These are phyloP conservation scores for Omphalotus olearius DNA, from an alignment of 1,284 basidiomycete species.

Conservation along the genomic window DNA sequence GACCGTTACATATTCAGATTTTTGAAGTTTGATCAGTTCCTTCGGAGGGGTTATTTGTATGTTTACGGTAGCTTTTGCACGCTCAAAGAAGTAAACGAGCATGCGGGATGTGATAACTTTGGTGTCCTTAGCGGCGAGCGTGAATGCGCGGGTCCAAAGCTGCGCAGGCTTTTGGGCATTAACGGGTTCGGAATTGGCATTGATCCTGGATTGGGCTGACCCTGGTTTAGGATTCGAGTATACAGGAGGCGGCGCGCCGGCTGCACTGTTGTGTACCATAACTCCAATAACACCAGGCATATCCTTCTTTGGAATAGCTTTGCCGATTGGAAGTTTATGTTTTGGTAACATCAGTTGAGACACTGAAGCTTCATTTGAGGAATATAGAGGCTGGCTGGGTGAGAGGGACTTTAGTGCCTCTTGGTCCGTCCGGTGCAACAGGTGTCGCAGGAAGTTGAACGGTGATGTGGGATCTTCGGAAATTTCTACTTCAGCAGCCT, in stretches of 20 bases:
- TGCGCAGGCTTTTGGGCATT: background rate
- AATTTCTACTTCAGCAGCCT: too few relatives aligned
- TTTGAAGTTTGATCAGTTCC: too few relatives aligned
- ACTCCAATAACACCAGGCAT: slow-evolving; percentile 24
- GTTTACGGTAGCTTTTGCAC: background rate
- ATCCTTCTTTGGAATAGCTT: slow-evolving; percentile 30
- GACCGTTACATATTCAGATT: too few relatives aligned
- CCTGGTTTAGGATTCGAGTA: background rate
- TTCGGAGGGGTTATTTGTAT: too few relatives aligned
- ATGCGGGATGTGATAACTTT: slow-evolving; percentile 13
- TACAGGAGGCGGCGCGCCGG: slow-evolving; percentile 1
- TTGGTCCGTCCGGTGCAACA: too few relatives aligned
- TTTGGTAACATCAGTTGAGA: background rate
- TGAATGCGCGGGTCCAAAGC: slow-evolving; percentile 28
- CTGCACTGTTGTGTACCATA: slow-evolving; percentile 1
- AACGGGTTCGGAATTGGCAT: background rate
- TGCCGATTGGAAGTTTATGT: slow-evolving; percentile 37
- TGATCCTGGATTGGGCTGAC: too few relatives aligned
- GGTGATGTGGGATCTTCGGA: too few relatives aligned
- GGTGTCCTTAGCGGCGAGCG: slow-evolving; percentile 27
- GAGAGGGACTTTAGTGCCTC: too few relatives aligned
- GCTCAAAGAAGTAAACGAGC: slow-evolving; percentile 6
- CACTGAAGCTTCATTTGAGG: too few relatives aligned
- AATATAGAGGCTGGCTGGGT: too few relatives aligned
- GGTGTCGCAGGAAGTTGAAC: too few relatives aligned